Evolutionary conservation across 1,139 yeast genomes (phyloP).

Genomic region (Spathaspora sp.): DNA sequence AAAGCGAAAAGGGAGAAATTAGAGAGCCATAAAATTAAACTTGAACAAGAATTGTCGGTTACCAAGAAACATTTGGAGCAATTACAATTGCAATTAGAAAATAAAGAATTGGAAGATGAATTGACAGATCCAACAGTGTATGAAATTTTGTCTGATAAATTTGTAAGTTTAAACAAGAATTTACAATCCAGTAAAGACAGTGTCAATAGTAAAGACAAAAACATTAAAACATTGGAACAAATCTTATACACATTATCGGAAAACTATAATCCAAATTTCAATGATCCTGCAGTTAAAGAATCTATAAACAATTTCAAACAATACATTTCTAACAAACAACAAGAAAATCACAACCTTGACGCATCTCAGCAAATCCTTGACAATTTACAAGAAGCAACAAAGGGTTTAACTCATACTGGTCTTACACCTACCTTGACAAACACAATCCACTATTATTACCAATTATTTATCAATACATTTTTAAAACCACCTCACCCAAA

Average conservation of each 20-base stretch:
- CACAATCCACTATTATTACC: slow-evolving; percentile 26
- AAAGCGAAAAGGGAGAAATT: slow-evolving; percentile 19
- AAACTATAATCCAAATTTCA: slow-evolving; percentile 84
- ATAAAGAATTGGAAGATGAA: slow-evolving; percentile 13
- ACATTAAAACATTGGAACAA: slow-evolving; percentile 34
- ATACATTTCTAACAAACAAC: slow-evolving; percentile 42
- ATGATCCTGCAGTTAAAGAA: slow-evolving; percentile 81
- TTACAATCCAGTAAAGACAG: slow-evolving; percentile 9
- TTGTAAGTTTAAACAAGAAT: slow-evolving; percentile 13
- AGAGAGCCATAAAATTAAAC: slow-evolving; percentile 22
- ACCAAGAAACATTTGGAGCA: slow-evolving; percentile 24
- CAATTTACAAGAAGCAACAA: slow-evolving; percentile 16
- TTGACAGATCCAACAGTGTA: slow-evolving; percentile 17
- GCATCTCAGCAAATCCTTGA: slow-evolving; percentile 12
- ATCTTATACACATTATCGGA: slow-evolving; percentile 47
- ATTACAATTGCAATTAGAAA: slow-evolving; percentile 10
- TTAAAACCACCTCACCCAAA: slow-evolving; percentile 10
- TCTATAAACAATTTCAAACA: slow-evolving; percentile 65
- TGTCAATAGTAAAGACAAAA: slow-evolving; percentile 17
- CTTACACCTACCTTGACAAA: slow-evolving; percentile 22
- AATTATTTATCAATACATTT: slow-evolving; percentile 11
- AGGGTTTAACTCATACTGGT: slow-evolving; percentile 9
- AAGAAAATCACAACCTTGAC: slow-evolving; percentile 11
- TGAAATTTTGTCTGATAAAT: slow-evolving; percentile 19
- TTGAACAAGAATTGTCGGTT: slow-evolving; percentile 25